Base-by-base conservation (phyloP, 2,329 filamentous ascomycete genomes). In the Aspergillus caelatus region DNA sequence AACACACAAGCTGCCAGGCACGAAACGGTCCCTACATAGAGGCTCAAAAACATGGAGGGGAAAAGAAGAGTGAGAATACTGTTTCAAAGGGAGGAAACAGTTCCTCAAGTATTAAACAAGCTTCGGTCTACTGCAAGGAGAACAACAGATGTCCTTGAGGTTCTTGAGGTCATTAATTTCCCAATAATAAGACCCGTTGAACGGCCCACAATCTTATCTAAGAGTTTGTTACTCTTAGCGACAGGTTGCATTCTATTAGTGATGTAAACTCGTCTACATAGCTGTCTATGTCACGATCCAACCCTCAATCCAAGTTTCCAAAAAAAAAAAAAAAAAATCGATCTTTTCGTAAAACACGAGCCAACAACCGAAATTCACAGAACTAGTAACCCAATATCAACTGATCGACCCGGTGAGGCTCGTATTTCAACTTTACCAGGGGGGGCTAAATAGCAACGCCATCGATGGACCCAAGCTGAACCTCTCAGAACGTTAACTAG, bases 351-450 rank as follows among this genome's bases (percentile, higher is more conserved):
- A 36, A 36, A 41, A 41, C 39, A 41, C 39, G 39, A 41, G 45
- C 45, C 12, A 36, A 52, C 28, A 34, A 19, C 19, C 19, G 5
- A 21, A 9, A 26, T 7, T 45, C 45, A 28, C 39, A n/a, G 11
- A 10, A 11, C 11, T 7, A 8, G 16, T 26, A 32, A 28, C 41
- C 55, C 39, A n/a, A 46, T 28, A 58, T 52, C 57, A 52, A 59
- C 45, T 11, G 57, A 59, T 59, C 57, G 45, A 50, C 57, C 46
- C 28, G 10, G 43, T 12, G 46, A n/a, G 45, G 57, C 32, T 59
- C 57, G 57, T 59, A 59, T 59, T 59, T 41, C 41, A 34, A 34
- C 19, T 21, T 58, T 58, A 45, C 28, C 30, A 39, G 26, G 34
- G n/a, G n/a, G 23, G 39, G 16, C 45, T 28, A 59, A 52, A 52